Evolutionary conservation across 192 early-diverging fungal genomes (phyloP), one percentile per base, ranked within the genome.

Genomic region (Backusella liffmaniae): DNA sequence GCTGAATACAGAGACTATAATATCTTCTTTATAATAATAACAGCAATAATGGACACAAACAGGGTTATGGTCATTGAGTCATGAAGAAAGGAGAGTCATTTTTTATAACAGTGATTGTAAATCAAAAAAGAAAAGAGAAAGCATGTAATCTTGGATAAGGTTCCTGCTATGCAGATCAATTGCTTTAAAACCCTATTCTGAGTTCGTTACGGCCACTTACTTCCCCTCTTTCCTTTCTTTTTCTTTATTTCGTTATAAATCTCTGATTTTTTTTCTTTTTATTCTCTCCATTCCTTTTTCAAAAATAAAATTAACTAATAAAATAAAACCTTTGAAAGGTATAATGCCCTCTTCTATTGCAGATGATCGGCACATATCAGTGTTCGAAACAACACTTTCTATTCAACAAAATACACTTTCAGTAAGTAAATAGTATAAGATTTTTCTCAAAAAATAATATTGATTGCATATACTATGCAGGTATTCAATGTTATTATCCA

Each of bases 401-500:
- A 42, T 73, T 21, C 30, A 73, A 37, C 42, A 78, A 73, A 71
- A 78, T 39, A 39, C 72, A 9, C 35, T 62, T 26, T 62, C 56
- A 62, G 56, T 62, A 62, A 62, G 56, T 62, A 29, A 10, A 62
- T 62, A 59, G 12, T 12, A 62, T n/a, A 62, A 29, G 1, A 9
- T 23, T 26, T 62, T 29, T 4, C 26, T 62, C 26, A 29, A 3
- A 29, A 13, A 29, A 62, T 44, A 44, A 44, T 44, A 1, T 62
- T 74, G 36, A 62, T 29, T 26, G 26, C 23, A 62, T 62, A 62
- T 62, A 62, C 51, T 12, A 8, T 12, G 9, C 37, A 82, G 81
- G 77, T 78, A 10, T 82, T 76, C 67, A 78, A 82, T 69, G 73
- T 82, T 37, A 72, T 82, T 18, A 67, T 82, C 41, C 76, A 78